Conservation (phyloP, 441 rosid genomes). For the Gossypium gossypioides region DNA sequence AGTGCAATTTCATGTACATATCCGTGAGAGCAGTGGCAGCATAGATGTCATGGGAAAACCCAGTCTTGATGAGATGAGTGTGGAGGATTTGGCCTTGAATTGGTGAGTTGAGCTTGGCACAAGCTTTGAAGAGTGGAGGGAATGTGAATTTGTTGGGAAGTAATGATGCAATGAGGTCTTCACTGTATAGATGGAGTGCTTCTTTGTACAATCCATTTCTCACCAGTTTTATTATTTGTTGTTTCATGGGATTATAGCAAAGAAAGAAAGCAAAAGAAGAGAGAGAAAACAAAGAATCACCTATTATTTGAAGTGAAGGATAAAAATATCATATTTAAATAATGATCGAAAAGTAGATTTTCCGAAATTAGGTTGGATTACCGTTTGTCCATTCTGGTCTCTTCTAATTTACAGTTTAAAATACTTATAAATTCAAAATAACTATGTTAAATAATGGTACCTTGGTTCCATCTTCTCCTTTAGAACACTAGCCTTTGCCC, state of each 20-base stretch:
- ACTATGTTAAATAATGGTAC: too few relatives aligned
- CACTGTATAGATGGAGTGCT: conserved; percentile 20
- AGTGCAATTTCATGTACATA: conserved; percentile 33
- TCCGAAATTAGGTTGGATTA: too few relatives aligned
- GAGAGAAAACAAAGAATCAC: neutral
- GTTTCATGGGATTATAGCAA: conserved; percentile 20
- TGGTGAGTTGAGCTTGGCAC: conserved; percentile 32
- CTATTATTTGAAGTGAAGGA: neutral
- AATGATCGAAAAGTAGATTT: neutral
- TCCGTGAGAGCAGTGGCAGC: conserved; percentile 30
- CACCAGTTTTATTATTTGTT: conserved; percentile 27
- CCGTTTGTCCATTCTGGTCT: too few relatives aligned
- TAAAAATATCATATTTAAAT: too few relatives aligned
- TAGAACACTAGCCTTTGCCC: too few relatives aligned
- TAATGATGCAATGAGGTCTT: conserved; percentile 20
- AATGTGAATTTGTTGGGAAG: conserved; percentile 38
- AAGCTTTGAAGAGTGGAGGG: conserved; percentile 44
- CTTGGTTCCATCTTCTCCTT: too few relatives aligned
- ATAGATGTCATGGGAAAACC: conserved; percentile 28
- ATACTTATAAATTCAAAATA: too few relatives aligned
- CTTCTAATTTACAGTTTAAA: too few relatives aligned
- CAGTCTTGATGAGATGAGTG: conserved; percentile 28
- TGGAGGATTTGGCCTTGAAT: conserved; percentile 33
- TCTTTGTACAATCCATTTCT: conserved; percentile 28
- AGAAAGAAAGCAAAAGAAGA: neutral